Base-by-base conservation (phyloP, 2,329 filamentous ascomycete species). In the Aspergillus fructus region DNA sequence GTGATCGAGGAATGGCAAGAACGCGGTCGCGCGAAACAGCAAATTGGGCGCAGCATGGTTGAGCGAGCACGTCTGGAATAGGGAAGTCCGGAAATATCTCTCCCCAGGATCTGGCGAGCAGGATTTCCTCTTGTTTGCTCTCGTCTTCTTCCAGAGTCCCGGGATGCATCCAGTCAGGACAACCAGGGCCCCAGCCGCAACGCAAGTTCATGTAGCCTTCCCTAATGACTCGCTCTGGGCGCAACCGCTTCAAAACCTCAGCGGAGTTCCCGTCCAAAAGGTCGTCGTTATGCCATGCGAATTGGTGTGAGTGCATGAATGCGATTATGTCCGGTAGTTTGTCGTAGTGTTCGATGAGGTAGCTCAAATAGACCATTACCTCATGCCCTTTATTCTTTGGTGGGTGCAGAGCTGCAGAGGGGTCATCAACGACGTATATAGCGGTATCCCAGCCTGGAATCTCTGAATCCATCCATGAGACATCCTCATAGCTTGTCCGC, bases 11-110 rank as follows among this genome's bases (percentile, higher is more conserved):
- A 34, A 82, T 79, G 1, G 78, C 74, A 9, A 74, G 79, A 52
- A 88, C 84, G 3, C 83, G 78, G 42, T 86, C 83, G 3, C 80
- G 73, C 6, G 81, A 83, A 3, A 88, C 71, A 8, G 85, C 85
- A 64, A 88, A 88, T 62, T 88, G 85, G 2, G 83, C 83, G 65
- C 85, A 88, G 68, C 85, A 88, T 3, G 85, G 82, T 62, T 86
- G 84, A 2, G 83, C 79, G 0, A 88, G 76, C 0, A 85, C 79
- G 15, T 71, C 62, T 2, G 78, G 79, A 12, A 80, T 70, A 2
- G 73, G 70, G 37, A 74, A 72, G 40, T 72, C 66, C 3, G 78
- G 78, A 59, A 81, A 81, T 9, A 82, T 64, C 64, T 81, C 76
- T 1, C 69, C 70, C 79, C 79, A 81, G 0, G 77, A 71, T n/a